Percentiles rank a stretch among this genome's conserved stretches.
Conservation (phyloP, 2,329 filamentous ascomycete species). For the Aspergillus luchuensis region DNA sequence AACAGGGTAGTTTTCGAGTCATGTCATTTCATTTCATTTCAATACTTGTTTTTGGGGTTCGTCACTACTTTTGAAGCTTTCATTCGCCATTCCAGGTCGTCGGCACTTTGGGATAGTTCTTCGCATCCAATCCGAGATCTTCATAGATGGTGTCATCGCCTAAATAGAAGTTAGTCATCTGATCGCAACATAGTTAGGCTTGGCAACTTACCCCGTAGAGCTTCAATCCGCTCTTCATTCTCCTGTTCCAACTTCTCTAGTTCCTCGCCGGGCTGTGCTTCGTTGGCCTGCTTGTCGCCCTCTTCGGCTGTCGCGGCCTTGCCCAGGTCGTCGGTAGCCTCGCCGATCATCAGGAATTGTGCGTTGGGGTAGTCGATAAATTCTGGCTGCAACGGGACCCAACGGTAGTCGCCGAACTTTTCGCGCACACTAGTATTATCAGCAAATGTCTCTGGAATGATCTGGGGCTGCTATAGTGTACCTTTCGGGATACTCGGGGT, state of each 20-base stretch:
- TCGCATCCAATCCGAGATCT: slow-evolving; percentile 60
- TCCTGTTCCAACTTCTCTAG: slow-evolving; percentile 75
- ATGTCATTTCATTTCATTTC: neutral
- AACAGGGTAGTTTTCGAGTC: neutral
- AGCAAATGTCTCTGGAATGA: neutral
- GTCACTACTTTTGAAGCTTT: neutral
- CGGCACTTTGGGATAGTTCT: slow-evolving; percentile 65
- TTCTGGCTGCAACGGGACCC: slow-evolving; percentile 72
- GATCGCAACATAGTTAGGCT: neutral
- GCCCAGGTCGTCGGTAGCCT: slow-evolving; percentile 39
- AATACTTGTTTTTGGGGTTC: neutral
- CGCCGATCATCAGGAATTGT: slow-evolving; percentile 77
- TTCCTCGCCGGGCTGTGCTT: slow-evolving; percentile 68
- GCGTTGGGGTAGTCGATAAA: slow-evolving; percentile 74
- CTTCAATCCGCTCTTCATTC: slow-evolving; percentile 67
- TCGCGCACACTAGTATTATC: slow-evolving; percentile 59
- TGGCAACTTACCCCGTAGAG: slow-evolving; percentile 52
- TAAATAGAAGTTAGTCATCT: slow-evolving; percentile 24
- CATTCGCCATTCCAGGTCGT: slow-evolving; percentile 57
- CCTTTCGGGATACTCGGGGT: slow-evolving; percentile 70
- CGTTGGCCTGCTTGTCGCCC: slow-evolving; percentile 53
- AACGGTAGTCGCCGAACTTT: slow-evolving; percentile 72
- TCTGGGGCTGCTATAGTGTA: slow-evolving; percentile 41
- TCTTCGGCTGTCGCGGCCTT: slow-evolving; percentile 38
- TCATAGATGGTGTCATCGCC: slow-evolving; percentile 63